Base-by-base conservation (phyloP, 1,139 yeast genomes). In the Protomyces inouyei region DNA sequence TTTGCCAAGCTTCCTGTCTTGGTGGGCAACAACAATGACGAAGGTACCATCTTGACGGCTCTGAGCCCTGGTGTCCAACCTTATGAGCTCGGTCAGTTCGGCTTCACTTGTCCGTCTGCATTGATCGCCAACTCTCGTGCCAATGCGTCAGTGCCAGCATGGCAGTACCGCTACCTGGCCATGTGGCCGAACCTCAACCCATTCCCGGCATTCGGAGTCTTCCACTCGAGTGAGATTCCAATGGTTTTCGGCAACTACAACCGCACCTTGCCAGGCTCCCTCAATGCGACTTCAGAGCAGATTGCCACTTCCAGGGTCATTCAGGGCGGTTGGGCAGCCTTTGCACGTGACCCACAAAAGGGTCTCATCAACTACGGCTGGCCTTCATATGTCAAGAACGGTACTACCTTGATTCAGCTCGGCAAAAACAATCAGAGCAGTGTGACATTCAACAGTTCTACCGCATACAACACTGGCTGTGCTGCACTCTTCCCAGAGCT, bases 11-110 rank as follows among this genome's bases (percentile, higher is more conserved):
- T 59, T 6, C 63, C 63, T 10, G 63, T 59, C 12, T 35, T 59
- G 43, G 46, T 59, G 12, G 63, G 63, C n/a, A 59, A 28, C 57
- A 59, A 59, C 53, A 43, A 59, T 36, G 54, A 59, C 43, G 63
- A 59, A 35, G 63, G 63, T 9, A 21, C 57, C 16, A 59, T 59
- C 45, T 45, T 59, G 43, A 35, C 45, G 12, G 63, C 57, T n/a
- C 40, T 59, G 18, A 10, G 21, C 6, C 63, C 63, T 9, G 56
- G 57, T 16, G 25, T 43, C 12, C 23, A 18, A 18, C 48, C 48
- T 9, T 43, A 16, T 21, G 48, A 43, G 25, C 21, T 43, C 23
- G 48, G 48, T 1, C 57, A 32, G 9, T 32, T 54, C 23, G 55
- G 55, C 38, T 54, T 54, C 23, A 54, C 57, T 8, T 54, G 57